These are phyloP conservation scores for Eimeria acervulina DNA, from an alignment of 169 alveolate genomes.

Conservation along the genomic window DNA sequence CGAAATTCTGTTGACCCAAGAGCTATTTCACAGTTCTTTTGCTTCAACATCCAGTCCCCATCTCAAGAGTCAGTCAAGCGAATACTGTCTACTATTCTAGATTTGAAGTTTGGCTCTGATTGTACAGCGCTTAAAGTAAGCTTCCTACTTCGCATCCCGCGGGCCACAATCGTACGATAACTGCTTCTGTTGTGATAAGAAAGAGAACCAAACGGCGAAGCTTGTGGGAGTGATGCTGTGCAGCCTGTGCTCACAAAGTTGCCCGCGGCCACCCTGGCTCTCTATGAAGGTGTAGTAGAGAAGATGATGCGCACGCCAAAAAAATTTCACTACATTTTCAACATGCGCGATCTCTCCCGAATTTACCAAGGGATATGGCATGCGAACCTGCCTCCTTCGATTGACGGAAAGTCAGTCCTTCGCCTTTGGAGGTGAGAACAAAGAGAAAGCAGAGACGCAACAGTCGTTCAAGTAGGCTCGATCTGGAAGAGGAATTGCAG, in stretches of 20 bases:
- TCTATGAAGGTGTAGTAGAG: slow-evolving; percentile 91
- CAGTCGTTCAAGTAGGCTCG: neutral
- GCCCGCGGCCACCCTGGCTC: slow-evolving; percentile 92
- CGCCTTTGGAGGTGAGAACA: slow-evolving; percentile 92
- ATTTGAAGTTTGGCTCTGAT: slow-evolving; percentile 88
- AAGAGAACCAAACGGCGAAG: slow-evolving; percentile 51
- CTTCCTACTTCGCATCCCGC: neutral
- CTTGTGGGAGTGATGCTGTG: slow-evolving; percentile 9
- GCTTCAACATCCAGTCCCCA: slow-evolving; percentile 91
- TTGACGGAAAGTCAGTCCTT: slow-evolving; percentile 89
- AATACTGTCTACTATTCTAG: slow-evolving; percentile 94
- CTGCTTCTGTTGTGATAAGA: neutral
- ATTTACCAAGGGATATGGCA: slow-evolving; percentile 95
- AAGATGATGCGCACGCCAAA: slow-evolving; percentile 95
- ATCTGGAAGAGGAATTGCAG: neutral
- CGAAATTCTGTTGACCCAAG: slow-evolving; percentile 95
- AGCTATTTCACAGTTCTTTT: slow-evolving; percentile 93
- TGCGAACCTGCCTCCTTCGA: slow-evolving; percentile 90
- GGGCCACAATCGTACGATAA: neutral
- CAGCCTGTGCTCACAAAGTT: slow-evolving; percentile 87
- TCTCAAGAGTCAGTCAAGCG: slow-evolving; percentile 91
- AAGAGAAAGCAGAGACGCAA: neutral
- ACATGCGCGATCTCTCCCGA: slow-evolving; percentile 95
- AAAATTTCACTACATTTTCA: slow-evolving; percentile 96
- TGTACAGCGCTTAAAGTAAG: slow-evolving; percentile 9